These are phyloP conservation scores for Areca catechu DNA, from an alignment of 176 grass and related monocot species.

Conservation along the genomic window DNA sequence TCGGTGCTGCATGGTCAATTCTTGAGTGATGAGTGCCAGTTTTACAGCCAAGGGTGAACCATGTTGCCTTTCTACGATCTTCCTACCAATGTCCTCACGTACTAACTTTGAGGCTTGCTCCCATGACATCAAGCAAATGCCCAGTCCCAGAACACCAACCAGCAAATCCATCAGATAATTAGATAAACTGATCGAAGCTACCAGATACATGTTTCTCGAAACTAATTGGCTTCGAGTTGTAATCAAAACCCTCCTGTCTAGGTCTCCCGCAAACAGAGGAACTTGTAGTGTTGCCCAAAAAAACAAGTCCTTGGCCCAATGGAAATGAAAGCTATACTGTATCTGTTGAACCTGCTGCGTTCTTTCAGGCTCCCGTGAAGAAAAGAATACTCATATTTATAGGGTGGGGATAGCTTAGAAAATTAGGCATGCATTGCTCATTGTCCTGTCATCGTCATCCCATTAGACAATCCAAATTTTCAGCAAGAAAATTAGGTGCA, in stretches of 20 bases:
- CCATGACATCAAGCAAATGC: background rate
- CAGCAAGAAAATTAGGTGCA: no score
- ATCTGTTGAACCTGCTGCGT: no score
- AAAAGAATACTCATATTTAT: no score
- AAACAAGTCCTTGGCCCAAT: background rate
- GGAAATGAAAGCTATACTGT: no score
- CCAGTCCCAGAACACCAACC: background rate
- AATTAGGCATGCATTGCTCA: no score
- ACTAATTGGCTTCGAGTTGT: background rate
- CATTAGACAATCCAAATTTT: no score
- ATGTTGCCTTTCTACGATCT: background rate
- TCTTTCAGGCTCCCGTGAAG: no score
- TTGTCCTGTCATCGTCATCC: no score
- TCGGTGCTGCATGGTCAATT: no score
- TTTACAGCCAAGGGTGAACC: background rate
- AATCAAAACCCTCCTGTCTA: background rate
- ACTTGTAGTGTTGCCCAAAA: background rate
- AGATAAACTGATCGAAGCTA: background rate
- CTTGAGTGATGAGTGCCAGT: no score
- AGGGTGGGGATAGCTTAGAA: no score
- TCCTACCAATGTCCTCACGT: background rate
- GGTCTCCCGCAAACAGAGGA: background rate
- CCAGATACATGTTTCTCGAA: background rate
- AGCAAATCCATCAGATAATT: background rate
- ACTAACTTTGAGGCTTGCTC: background rate